Evolutionary conservation across 2,329 filamentous ascomycete genomes (phyloP), one percentile per base, ranked within the genome.

Genomic region (Orbilia oligospora): DNA sequence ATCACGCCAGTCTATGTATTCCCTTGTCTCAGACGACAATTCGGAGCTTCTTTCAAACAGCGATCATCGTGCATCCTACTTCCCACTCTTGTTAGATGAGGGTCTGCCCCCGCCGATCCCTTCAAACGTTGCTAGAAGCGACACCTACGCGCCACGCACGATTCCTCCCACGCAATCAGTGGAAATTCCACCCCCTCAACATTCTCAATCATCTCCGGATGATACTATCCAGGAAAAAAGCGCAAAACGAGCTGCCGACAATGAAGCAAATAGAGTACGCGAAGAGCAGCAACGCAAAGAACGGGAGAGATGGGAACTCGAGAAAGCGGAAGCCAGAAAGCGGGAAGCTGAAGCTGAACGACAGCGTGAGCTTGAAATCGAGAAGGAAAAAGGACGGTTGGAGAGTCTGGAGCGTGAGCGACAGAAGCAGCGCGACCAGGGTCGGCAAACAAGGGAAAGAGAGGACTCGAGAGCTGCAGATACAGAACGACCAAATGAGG

Each of bases 261-360:
- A 77, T 71, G 73, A 77, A 71, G 67, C 73, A 12, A 66, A 68
- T 61, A 77, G 67, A 63, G 51, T 70, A 46, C 61, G 67, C 27
- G 73, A 77, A 20, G 73, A 77, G 10, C 73, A 77, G 33, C 72
- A 67, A 51, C 73, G 73, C 38, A 71, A 55, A n/a, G 64, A 67
- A n/a, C 73, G 73, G 33, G 73, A 77, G 70, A 66, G 51, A 36
- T 87, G 89, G 82, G 89, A 91, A 80, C 90, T 91, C 83, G 87
- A 89, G 82, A 89, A 90, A 81, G 91, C 91, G 83, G 90, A 91
- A 84, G 86, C 55, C 90, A 87, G 65, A 89, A 91, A 20, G 89
- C 91, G 86, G 90, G 93, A 80, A 89, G 92, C 46, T 9, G 73
- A 77, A 38, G 61, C 67, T 22, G 73, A 81, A 38, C 71, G 81